Percentiles rank a stretch among this genome's conserved stretches.
phyloP scores from a whole-genome alignment of 2,329 filamentous ascomycete species.

The Cercospora zeina region DNA sequence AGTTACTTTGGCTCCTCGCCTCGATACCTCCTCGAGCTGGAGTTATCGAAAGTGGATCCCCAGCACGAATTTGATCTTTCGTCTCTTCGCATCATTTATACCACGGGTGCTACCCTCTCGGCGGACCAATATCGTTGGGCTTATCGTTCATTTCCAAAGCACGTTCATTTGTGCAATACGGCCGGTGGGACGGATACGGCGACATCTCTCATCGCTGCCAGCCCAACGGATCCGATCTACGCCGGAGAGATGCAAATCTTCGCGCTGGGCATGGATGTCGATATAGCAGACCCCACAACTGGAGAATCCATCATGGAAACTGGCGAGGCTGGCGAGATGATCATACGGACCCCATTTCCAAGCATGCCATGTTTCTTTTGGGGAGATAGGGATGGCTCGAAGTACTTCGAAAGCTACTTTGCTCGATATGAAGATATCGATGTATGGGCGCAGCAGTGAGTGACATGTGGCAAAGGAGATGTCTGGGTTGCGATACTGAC shows the following conservation, averaged over 20 bases:
- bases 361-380: conserved; percentile 51
- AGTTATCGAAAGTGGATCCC: conserved; percentile 41
- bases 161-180: conserved; percentile 46
- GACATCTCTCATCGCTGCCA: conserved; percentile 48
- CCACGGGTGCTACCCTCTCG: conserved; percentile 49
- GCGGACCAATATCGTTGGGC: conserved; percentile 50
- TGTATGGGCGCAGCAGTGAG: conserved; percentile 48
- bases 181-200: conserved; percentile 53
- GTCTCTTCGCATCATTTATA: conserved; percentile 47
- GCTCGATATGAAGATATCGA: conserved; percentile 45
- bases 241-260: conserved; percentile 46
- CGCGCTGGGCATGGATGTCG: conserved; percentile 51
- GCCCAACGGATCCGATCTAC: conserved; percentile 47
- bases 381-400: conserved; percentile 45
- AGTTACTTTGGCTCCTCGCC: conserved; percentile 50
- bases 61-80: conserved; percentile 44
- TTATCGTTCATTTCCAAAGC: conserved; percentile 45
- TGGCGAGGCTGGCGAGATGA: conserved; percentile 49
- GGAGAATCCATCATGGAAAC: conserved; percentile 40
- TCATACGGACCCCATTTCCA: conserved; percentile 50
- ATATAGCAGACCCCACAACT: conserved; percentile 46
- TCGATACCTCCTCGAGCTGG: conserved; percentile 49
- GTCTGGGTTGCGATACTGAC: neutral
- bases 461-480: neutral
- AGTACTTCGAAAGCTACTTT: conserved; percentile 51